Evolutionary conservation across 805 yeast species (phyloP), one percentile per base, ranked within the genome.

Genomic region (Maudiozyma saulgeensis): DNA sequence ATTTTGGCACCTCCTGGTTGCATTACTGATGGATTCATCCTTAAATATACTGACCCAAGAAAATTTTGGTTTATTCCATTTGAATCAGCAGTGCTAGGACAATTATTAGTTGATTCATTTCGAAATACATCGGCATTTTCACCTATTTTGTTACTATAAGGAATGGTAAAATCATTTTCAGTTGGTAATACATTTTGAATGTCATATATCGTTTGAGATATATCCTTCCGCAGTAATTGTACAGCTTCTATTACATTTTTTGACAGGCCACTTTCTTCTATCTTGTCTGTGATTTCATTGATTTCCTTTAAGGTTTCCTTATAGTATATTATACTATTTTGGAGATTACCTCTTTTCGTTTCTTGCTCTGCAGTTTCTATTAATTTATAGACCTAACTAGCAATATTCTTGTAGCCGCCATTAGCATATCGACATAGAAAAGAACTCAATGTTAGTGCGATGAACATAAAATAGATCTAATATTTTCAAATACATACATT

Each of bases 351-450:
- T 43, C 69, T 67, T 31, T 70, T 51, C 1, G 73, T 69, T 12
- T 76, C 71, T 26, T 66, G 60, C 52, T 81, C 84, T 0, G 84
- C 86, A 43, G 67, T 70, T 49, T 74, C 76, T 18, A 79, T 78
- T 4, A 74, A 60, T 28, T 71, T 71, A 53, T 78, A 80, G 2
- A 77, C 77, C 77, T 76, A 18, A 6, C 6, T n/a, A 8, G 19
- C 8, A 41, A 13, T n/a, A 3, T 23, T 13, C 6, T 25, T 9
- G 32, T 8, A 9, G 32, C 32, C 12, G 12, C 12, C 32, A 28
- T 28, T 28, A 6, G 32, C 32, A 28, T 28, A 28, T 28, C 12
- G 23, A 3, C 4, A 21, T 21, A 21, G 23, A 28, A 28, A 28
- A 11, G 32, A 28, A 28, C 32, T 4, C 12, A 6, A 9, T 28